A percentile compares a stretch with the other conserved stretches of the same genome.
Conservation (phyloP, 2,329 filamentous ascomycete genomes). For the Colletotrichum sp. region DNA sequence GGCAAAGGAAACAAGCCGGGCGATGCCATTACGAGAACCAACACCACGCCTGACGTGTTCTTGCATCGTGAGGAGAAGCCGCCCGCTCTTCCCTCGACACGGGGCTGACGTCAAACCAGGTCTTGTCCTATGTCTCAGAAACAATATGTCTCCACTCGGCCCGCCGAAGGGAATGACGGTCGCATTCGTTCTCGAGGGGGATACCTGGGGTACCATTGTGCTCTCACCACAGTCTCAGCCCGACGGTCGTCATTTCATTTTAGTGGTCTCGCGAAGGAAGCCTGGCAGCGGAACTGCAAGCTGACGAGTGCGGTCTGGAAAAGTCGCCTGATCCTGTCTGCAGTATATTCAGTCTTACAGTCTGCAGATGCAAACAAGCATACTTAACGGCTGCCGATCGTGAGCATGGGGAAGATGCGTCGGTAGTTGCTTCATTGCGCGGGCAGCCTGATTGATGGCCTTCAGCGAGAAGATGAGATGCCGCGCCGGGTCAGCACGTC, state of each 20-base stretch:
- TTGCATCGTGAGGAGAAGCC: background rate
- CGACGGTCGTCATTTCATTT: background rate
- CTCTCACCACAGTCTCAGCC: background rate
- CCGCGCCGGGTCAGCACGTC: constrained; percentile 16
- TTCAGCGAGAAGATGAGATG: constrained; percentile 2
- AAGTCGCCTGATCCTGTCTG: background rate
- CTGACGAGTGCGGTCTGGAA: background rate
- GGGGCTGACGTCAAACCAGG: background rate
- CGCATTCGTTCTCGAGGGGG: background rate
- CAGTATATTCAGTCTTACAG: background rate
- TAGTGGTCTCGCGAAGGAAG: background rate
- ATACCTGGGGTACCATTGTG: background rate
- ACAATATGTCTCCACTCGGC: background rate
- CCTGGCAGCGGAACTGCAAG: background rate
- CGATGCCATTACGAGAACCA: background rate
- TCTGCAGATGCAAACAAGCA: background rate
- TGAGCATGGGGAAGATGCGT: background rate
- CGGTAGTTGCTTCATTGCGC: background rate
- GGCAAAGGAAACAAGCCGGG: too few species aligned
- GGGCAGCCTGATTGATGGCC: background rate
- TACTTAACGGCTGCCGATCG: background rate
- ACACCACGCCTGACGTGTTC: background rate
- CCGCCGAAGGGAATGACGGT: background rate
- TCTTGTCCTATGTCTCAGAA: background rate
- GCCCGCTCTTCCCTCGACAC: background rate